phyloP scores from a whole-genome alignment of 148 eudicot genomes.

The Amaranthus palmeri region DNA sequence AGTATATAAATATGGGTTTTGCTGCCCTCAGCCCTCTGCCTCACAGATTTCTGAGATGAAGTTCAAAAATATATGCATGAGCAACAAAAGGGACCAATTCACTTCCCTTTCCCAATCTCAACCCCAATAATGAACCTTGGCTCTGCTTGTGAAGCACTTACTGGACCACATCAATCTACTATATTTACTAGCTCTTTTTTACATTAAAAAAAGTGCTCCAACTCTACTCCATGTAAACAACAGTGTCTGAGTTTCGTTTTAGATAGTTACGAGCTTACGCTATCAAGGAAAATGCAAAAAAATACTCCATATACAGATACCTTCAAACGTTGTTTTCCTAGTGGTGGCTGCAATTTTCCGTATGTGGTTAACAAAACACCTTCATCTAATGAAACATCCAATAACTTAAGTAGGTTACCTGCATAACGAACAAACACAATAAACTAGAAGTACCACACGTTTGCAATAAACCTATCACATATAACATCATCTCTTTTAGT shows the following conservation, averaged over 20 bases:
- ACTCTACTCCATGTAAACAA: not conserved
- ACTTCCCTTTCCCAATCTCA: not conserved
- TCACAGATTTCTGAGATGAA: too few species aligned
- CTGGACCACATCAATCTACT: not conserved
- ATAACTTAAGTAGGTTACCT: constrained; percentile 71
- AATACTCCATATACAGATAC: constrained; percentile 23
- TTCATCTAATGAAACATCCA: constrained; percentile 69
- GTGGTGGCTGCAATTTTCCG: constrained; percentile 95
- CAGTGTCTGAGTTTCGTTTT: too few species aligned
- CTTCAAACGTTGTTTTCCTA: constrained; percentile 95
- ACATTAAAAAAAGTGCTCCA: not conserved
- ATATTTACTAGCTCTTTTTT: not conserved
- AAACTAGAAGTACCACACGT: not conserved
- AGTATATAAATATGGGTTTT: too few species aligned
- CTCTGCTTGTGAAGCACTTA: not conserved
- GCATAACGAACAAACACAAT: constrained; percentile 13
- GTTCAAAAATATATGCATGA: too few species aligned
- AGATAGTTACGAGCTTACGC: too few species aligned
- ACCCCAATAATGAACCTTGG: too few species aligned
- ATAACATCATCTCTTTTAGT: not conserved
- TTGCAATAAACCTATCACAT: not conserved
- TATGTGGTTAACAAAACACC: constrained; percentile 62
- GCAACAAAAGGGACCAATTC: too few species aligned
- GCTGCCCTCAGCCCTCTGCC: too few species aligned
- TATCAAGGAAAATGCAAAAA: not conserved